phyloP scores from a whole-genome alignment of 2,329 filamentous ascomycete genomes.

The Diaporthe destruens region DNA sequence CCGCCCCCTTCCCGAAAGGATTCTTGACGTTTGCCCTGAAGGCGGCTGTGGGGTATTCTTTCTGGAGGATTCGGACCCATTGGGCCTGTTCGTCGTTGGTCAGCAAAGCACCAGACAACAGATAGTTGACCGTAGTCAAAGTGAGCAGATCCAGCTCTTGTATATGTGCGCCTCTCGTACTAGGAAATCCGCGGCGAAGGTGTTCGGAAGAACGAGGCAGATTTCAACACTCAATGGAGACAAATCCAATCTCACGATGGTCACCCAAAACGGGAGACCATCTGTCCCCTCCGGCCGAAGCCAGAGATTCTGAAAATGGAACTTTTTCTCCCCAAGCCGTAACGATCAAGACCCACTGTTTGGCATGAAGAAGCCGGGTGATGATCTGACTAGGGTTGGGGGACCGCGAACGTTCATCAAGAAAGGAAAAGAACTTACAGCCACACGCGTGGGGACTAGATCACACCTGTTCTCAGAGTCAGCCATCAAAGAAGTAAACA shows the following conservation, averaged over 20 bases:
- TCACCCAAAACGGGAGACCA: slow-evolving; percentile 88
- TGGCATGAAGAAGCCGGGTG: slow-evolving; percentile 67
- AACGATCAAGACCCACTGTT: slow-evolving; percentile 91
- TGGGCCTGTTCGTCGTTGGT: slow-evolving; percentile 73
- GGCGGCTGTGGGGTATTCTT: slow-evolving; percentile 92
- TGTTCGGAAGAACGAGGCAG: slow-evolving; percentile 73
- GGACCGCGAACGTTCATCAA: slow-evolving; percentile 48
- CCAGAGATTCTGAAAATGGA: slow-evolving; percentile 75
- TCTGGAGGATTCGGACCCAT: slow-evolving; percentile 91
- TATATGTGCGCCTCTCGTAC: slow-evolving; percentile 89
- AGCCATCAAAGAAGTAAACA: too few species aligned
- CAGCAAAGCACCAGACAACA: slow-evolving; percentile 39
- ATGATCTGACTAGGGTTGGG: slow-evolving; percentile 91
- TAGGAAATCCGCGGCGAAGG: slow-evolving; percentile 87
- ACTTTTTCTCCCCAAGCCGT: slow-evolving; percentile 97
- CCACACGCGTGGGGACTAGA: slow-evolving; percentile 89
- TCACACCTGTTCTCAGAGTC: slow-evolving; percentile 66
- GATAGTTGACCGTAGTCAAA: slow-evolving; percentile 43
- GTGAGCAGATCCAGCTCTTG: slow-evolving; percentile 6
- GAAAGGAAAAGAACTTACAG: slow-evolving; percentile 76
- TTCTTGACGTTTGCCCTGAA: slow-evolving; percentile 97
- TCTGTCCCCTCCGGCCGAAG: slow-evolving; percentile 75
- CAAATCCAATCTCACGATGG: slow-evolving; percentile 81
- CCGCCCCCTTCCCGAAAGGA: slow-evolving; percentile 93
- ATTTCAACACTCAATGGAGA: slow-evolving; percentile 97